Base-by-base conservation (phyloP, 345 rosid species). In the Draba incana region DNA sequence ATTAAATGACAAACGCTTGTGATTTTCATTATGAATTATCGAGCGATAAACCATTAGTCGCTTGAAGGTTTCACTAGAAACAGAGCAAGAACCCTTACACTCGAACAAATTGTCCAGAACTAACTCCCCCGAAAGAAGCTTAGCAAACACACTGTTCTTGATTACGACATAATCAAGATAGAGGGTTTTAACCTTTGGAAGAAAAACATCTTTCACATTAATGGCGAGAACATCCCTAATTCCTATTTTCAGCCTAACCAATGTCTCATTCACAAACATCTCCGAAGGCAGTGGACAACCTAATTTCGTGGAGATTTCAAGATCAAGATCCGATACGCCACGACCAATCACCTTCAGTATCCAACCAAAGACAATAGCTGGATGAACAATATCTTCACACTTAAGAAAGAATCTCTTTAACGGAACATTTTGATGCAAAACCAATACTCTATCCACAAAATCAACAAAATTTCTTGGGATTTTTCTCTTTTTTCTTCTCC, bases 231-330 rank as follows among this genome's bases (percentile, higher is more conserved):
- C 24, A 59, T 59, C 50, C 25, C n/a, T 25, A 2, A 25, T 2
- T 43, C 38, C 23, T 25, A 61, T 8, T n/a, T 59, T 59, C 50
- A 59, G 8, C 64, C 50, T 59, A 59, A 59, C 64, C 64, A 59
- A 8, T 1, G 64, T 25, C 64, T 31, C 30, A 24, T n/a, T 59
- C 23, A 8, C 6, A 25, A 59, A 59, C 13, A 61, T 10, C 51
- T 44, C 42, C 5, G 53, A 28, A 27, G 65, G 65, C 1, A 58
- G 48, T 0, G 7, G 47, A 46, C 2, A 61, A 10, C 2, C 12
- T 23, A 24, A 2, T 61, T 14, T n/a, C 0, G 57, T 3, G 0
- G 38, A 37, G 14, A 48, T 35, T 2, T 23, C 0, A 1, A 64
- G 35, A 50, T 23, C 25, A 64, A 63, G 56, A 33, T 63, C 68